These are phyloP conservation scores for Diutina neorugosa DNA, from an alignment of 1,139 yeast species.

Conservation along the genomic window DNA sequence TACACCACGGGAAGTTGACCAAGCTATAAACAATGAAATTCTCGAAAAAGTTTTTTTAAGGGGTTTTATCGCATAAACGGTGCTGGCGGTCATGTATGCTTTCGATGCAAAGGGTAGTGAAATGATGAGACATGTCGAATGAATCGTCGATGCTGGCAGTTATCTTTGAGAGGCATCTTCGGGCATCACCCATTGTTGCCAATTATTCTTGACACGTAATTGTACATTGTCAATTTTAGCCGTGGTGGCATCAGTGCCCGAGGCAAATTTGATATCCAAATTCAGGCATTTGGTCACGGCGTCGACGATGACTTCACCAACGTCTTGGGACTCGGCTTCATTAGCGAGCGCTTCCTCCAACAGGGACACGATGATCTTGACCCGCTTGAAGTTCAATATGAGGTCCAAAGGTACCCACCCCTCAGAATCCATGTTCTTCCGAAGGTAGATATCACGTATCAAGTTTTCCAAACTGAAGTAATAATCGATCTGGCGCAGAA, in stretches of 20 bases:
- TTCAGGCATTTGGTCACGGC: conserved; percentile 26
- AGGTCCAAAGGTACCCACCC: conserved; percentile 61
- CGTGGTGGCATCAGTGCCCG: conserved; percentile 15
- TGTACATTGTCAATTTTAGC: conserved; percentile 15
- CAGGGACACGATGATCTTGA: conserved; percentile 40
- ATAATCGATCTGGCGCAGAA: conserved; percentile 58
- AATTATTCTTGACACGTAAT: conserved; percentile 31
- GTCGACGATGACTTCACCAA: conserved; percentile 15
- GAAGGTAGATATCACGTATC: conserved; percentile 64
- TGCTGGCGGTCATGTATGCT: not conserved
- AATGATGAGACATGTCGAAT: not conserved
- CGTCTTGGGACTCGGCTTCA: conserved; percentile 14
- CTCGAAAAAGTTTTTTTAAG: not conserved
- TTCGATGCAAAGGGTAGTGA: not conserved
- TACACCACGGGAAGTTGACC: not conserved
- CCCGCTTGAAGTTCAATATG: conserved; percentile 64
- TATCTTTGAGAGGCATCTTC: conserved; percentile 5
- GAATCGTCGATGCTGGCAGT: not conserved
- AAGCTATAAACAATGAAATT: conserved; percentile 2
- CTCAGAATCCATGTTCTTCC: conserved; percentile 63
- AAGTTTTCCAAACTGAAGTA: conserved; percentile 83
- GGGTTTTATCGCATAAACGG: not conserved
- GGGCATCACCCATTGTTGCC: conserved; percentile 32
- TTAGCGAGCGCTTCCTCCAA: conserved; percentile 18
- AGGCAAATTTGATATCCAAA: conserved; percentile 25